These are phyloP conservation scores for Solanum lycopersicoides DNA, from an alignment of 257 asterid species.

Conservation along the genomic window DNA sequence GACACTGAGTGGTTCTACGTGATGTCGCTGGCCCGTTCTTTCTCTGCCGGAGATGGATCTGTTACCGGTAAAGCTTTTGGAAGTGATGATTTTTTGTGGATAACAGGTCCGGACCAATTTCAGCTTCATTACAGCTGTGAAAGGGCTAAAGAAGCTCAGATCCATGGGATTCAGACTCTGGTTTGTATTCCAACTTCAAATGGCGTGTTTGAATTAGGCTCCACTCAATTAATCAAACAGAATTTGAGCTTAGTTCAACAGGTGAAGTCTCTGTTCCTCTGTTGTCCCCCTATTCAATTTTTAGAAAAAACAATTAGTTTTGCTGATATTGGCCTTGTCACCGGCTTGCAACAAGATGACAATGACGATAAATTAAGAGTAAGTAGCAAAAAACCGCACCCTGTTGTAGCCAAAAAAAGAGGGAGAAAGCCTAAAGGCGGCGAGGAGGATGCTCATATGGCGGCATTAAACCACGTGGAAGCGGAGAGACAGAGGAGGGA, in stretches of 20 bases:
- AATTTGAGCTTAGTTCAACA: constrained; percentile 44
- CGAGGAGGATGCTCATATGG: neutral
- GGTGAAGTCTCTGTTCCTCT: constrained; percentile 32
- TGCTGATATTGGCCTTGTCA: constrained; percentile 6
- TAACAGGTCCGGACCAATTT: constrained; percentile 48
- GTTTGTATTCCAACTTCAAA: constrained; percentile 48
- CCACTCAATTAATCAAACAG: constrained; percentile 33
- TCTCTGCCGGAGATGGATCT: constrained; percentile 34
- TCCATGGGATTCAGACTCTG: constrained; percentile 59
- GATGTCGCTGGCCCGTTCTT: constrained; percentile 58
- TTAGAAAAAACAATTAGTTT: constrained; percentile 4
- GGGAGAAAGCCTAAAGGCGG: constrained; percentile 43
- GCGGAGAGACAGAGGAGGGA: constrained; percentile 90
- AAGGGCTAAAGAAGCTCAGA: constrained; percentile 64
- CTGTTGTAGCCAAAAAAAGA: constrained; percentile 29
- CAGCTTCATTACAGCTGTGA: constrained; percentile 46
- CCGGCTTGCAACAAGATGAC: neutral
- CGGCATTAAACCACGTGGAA: constrained; percentile 55
- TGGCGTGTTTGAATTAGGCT: constrained; percentile 68
- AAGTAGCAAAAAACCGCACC: neutral
- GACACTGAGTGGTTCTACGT: constrained; percentile 89
- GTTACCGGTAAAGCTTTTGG: constrained; percentile 50
- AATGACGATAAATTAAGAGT: neutral
- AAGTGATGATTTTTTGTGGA: constrained; percentile 52
- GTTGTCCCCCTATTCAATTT: neutral